Percentiles rank a stretch among this genome's conserved stretches.
Conservation (phyloP, 306 rosid species). For the Sphenostylis stenocarpa region DNA sequence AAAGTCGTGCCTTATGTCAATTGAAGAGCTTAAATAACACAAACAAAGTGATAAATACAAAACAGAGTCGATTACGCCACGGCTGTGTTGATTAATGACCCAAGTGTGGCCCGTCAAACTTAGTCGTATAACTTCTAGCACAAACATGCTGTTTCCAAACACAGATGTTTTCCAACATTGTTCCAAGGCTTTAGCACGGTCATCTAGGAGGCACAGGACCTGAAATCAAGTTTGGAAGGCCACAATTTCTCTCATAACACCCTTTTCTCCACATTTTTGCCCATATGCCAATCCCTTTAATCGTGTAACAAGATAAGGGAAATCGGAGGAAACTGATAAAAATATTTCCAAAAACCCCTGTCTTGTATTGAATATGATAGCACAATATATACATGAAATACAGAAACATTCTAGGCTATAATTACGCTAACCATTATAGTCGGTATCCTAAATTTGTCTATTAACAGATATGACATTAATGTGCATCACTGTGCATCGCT, state of each 20-base stretch:
- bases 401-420: no score
- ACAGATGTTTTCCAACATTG: not conserved
- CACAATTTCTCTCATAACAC: not conserved
- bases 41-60: not conserved
- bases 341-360: no score
- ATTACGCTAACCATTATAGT: no score
- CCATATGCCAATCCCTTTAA: not conserved
- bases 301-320: not conserved
- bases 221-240: not conserved
- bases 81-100: not conserved
- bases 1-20: not conserved
- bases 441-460: no score
- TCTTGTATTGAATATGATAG: no score
- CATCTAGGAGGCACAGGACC: not conserved
- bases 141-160: not conserved
- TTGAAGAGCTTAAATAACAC: not conserved
- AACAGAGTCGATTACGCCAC: not conserved
- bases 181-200: not conserved
- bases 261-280: not conserved
- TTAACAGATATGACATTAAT: no score
- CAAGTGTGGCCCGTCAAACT: not conserved
- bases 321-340: no score
- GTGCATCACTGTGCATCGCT: no score
- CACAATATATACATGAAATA: no score
- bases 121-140: not conserved